Percentiles rank a stretch among this genome's conserved stretches.
Evolutionary conservation across 768 basidiomycete genomes (phyloP).

Genomic region (Basidioascus undulatus): DNA sequence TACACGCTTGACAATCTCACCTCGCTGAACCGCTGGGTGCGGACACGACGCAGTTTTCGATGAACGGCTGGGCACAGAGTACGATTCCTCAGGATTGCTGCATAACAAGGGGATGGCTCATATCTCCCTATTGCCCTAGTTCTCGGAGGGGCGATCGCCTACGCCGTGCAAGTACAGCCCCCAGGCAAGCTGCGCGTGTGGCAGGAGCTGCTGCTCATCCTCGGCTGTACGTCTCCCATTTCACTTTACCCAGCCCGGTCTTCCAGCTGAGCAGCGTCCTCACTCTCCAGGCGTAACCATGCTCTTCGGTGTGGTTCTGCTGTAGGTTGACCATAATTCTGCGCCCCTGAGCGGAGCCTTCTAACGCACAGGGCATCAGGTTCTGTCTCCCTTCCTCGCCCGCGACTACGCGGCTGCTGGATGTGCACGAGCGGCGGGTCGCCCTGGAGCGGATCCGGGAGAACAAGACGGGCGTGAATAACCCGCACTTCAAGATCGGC

Average conservation of each 20-base stretch:
- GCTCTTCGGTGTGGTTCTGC: not conserved
- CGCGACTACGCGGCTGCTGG: constrained; percentile 1
- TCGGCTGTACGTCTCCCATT: no score
- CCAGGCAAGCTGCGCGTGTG: not conserved
- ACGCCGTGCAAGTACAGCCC: not conserved
- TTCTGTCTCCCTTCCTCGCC: constrained; percentile 6
- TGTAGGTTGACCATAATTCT: no score
- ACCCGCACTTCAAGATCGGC: constrained; percentile 1
- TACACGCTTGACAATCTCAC: constrained; percentile 2
- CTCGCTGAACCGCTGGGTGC: constrained; percentile 1
- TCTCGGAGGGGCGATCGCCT: not conserved
- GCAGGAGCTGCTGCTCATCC: not conserved
- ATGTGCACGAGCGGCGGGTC: constrained; percentile 1
- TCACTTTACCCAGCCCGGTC: no score
- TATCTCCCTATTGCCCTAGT: no score
- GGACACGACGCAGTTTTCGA: constrained; percentile 1
- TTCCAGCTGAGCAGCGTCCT: no score
- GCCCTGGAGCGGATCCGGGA: constrained; percentile 6
- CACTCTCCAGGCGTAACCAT: no score
- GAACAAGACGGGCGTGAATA: constrained; percentile 8
- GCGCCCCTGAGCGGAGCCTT: no score
- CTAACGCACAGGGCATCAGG: no score
- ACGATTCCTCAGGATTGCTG: no score
- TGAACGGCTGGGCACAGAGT: constrained; percentile 2
- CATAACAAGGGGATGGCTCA: no score